phyloP scores from a whole-genome alignment of 768 basidiomycete species.

The Mycena leptocephala region DNA sequence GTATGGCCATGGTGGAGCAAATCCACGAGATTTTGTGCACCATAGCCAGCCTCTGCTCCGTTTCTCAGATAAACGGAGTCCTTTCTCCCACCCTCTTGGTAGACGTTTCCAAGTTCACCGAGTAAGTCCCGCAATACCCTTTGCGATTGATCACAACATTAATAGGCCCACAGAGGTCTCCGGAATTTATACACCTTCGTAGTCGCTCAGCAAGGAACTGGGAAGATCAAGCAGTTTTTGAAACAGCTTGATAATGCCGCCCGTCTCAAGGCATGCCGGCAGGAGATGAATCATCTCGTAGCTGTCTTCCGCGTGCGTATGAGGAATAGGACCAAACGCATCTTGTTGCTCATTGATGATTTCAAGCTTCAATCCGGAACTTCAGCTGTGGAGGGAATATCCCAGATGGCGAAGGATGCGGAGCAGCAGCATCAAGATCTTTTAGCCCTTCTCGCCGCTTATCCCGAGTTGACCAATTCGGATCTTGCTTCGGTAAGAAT shows the following conservation, averaged over 20 bases:
- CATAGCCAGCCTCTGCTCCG: neutral
- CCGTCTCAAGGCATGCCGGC: neutral
- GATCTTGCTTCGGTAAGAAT: neutral
- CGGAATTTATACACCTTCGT: neutral
- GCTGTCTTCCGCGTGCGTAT: neutral
- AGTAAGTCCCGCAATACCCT: too few relatives aligned
- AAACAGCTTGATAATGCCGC: neutral
- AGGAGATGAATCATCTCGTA: neutral
- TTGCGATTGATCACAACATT: neutral
- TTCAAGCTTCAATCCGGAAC: neutral
- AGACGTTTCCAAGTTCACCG: neutral
- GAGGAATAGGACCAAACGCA: too few relatives aligned
- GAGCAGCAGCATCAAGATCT: neutral
- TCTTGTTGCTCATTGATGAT: neutral
- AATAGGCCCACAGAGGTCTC: neutral
- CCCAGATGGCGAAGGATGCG: neutral
- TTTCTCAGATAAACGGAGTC: neutral
- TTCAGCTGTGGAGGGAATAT: neutral
- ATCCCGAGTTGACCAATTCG: neutral
- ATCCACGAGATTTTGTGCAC: conserved; percentile 3
- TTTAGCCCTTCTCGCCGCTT: neutral
- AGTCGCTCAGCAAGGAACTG: neutral
- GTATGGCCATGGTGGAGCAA: neutral
- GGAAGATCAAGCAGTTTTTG: neutral
- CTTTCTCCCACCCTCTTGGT: neutral